A percentile compares a stretch with the other conserved stretches of the same genome.
Evolutionary conservation across 1,139 yeast species (phyloP).

Genomic region (Lodderomyces oxycetoniae): DNA sequence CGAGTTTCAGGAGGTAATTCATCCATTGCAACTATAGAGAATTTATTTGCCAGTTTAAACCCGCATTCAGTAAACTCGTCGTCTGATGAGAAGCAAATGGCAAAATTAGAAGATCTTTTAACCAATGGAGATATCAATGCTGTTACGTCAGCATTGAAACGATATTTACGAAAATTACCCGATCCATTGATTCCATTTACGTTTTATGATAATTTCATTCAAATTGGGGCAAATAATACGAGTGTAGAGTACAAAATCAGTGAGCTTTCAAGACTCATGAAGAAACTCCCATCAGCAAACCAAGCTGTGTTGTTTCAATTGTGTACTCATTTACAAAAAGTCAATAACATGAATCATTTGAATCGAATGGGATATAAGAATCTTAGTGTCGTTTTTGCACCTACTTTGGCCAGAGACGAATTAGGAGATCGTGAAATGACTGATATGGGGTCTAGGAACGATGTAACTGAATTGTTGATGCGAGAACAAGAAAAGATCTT

Average conservation of each 20-base stretch:
- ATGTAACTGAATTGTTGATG: slow-evolving; percentile 71
- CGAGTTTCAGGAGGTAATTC: slow-evolving; percentile 87
- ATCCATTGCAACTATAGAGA: slow-evolving; percentile 58
- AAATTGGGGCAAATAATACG: slow-evolving; percentile 26
- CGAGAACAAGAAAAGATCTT: slow-evolving; percentile 35
- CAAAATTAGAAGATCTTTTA: slow-evolving; percentile 41
- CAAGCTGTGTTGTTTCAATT: slow-evolving; percentile 50
- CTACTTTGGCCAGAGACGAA: slow-evolving; percentile 79
- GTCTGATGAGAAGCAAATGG: slow-evolving; percentile 36
- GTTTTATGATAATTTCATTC: slow-evolving; percentile 62
- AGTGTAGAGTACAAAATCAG: slow-evolving; percentile 21
- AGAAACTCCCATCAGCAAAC: slow-evolving; percentile 65
- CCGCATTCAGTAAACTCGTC: slow-evolving; percentile 4
- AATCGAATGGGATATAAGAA: slow-evolving; percentile 81
- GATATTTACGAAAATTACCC: slow-evolving; percentile 80
- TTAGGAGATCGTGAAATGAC: slow-evolving; percentile 79
- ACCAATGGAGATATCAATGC: slow-evolving; percentile 79
- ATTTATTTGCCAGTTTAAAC: slow-evolving; percentile 35
- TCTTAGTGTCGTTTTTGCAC: slow-evolving; percentile 91
- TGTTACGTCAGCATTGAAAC: slow-evolving; percentile 77
- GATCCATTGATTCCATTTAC: slow-evolving; percentile 77
- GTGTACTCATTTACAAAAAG: slow-evolving; percentile 59
- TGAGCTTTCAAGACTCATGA: slow-evolving; percentile 21
- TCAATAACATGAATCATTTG: slow-evolving; percentile 41
- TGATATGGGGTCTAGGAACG: slow-evolving; percentile 83